These are phyloP conservation scores for Suillus subluteus DNA, from an alignment of 768 basidiomycete genomes.

Conservation along the genomic window DNA sequence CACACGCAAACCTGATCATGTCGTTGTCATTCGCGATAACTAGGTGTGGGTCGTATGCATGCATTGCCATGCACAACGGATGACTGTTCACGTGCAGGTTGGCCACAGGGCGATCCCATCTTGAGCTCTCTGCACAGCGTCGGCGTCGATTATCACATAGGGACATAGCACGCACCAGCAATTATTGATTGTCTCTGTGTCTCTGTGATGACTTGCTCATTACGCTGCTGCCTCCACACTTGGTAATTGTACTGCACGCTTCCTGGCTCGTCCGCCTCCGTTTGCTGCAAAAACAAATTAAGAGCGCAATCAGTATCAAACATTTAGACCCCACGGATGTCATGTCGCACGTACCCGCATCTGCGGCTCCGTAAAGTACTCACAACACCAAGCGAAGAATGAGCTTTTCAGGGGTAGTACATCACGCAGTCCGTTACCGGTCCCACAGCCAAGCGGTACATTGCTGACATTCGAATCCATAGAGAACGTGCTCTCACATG, in stretches of 20 bases:
- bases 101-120: conserved; percentile 76
- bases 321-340: not conserved
- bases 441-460: conserved; percentile 77
- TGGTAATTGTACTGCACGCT: conserved; percentile 94
- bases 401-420: conserved; percentile 87
- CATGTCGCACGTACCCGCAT: conserved; percentile 75
- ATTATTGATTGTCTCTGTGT: conserved; percentile 70
- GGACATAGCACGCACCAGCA: conserved; percentile 59
- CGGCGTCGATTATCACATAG: not conserved
- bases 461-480: conserved; percentile 70
- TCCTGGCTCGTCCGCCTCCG: conserved; percentile 95
- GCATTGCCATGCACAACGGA: conserved; percentile 83
- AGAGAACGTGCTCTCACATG: conserved; percentile 78
- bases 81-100: conserved; percentile 61
- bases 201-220: conserved; percentile 75
- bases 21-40: conserved; percentile 85
- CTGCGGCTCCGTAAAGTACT: conserved; percentile 98
- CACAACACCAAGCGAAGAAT: conserved; percentile 95
- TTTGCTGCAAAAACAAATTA: conserved; percentile 60
- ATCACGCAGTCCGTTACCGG: conserved; percentile 80
- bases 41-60: conserved; percentile 90
- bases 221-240: conserved; percentile 90
- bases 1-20: conserved; percentile 69
- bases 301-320: conserved; percentile 17
- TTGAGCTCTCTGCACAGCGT: conserved; percentile 49